phyloP scores from a whole-genome alignment of 2,329 filamentous ascomycete species.

The Aureobasidium lini region DNA sequence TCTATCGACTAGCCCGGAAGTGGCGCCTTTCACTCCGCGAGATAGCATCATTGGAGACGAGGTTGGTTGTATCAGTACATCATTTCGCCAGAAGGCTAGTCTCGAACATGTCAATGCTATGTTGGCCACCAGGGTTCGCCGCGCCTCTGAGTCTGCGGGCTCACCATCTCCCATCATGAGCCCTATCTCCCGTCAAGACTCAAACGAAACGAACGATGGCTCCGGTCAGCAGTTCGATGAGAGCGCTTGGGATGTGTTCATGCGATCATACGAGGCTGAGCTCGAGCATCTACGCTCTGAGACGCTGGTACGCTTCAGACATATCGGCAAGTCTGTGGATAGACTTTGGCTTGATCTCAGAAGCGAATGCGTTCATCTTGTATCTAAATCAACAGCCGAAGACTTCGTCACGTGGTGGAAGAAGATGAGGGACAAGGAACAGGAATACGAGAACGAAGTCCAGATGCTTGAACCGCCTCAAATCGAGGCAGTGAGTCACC shows the following conservation, averaged over 20 bases:
- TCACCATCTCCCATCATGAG: not conserved
- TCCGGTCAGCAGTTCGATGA: constrained; percentile 20
- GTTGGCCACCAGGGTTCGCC: constrained; percentile 11
- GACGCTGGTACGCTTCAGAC: constrained; percentile 37
- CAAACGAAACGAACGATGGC: not conserved
- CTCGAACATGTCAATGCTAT: constrained; percentile 18
- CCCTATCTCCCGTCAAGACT: not conserved
- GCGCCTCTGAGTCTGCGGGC: not conserved
- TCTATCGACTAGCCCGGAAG: constrained; percentile 18
- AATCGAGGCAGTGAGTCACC: constrained; percentile 14
- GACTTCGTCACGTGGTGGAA: constrained; percentile 35
- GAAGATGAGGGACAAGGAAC: constrained; percentile 28
- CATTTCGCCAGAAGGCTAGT: constrained; percentile 16
- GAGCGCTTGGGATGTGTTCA: constrained; percentile 26
- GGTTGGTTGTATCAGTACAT: constrained; percentile 13
- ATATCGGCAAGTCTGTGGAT: constrained; percentile 25
- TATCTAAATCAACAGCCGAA: constrained; percentile 20
- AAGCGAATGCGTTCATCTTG: not conserved
- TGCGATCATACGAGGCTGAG: constrained; percentile 25
- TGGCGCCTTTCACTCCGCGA: constrained; percentile 26
- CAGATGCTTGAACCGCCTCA: constrained; percentile 15
- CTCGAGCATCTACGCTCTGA: constrained; percentile 31
- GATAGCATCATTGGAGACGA: constrained; percentile 20
- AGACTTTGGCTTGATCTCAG: constrained; percentile 19
- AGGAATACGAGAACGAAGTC: constrained; percentile 24